Conservation (phyloP, 345 rosid species). For the Gossypium bickii region DNA sequence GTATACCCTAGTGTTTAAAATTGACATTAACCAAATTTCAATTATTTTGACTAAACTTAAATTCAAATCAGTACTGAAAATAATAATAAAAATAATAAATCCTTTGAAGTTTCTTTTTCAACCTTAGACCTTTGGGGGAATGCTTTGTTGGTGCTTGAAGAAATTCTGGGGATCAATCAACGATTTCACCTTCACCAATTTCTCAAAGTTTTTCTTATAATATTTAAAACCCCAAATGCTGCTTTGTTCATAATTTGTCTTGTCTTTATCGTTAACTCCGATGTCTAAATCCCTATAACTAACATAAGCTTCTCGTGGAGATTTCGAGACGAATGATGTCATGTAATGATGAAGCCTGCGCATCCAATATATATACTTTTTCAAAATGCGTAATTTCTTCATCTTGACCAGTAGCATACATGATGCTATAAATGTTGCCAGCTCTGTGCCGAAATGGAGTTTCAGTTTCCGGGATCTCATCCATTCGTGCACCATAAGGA, state of each 20-base stretch:
- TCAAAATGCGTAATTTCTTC: neutral
- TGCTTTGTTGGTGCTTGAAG: conserved; percentile 6
- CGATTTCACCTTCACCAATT: neutral
- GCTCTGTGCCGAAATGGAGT: neutral
- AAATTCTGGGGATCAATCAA: neutral
- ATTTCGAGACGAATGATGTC: neutral
- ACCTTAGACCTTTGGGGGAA: neutral
- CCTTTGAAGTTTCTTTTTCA: neutral
- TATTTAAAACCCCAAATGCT: neutral
- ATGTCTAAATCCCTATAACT: neutral
- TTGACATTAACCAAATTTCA: no score
- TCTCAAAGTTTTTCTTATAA: neutral
- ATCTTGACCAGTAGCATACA: neutral
- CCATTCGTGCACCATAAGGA: neutral
- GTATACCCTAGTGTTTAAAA: no score
- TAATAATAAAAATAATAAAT: no score
- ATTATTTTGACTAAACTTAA: no score
- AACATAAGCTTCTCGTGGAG: neutral
- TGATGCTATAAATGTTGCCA: neutral
- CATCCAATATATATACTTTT: neutral
- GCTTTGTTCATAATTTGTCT: neutral
- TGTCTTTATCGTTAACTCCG: neutral
- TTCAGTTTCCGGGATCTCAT: neutral
- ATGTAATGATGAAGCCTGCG: neutral
- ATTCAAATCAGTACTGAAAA: no score